phyloP scores from a whole-genome alignment of 179 eudicot species.

The Nepenthes alata region DNA sequence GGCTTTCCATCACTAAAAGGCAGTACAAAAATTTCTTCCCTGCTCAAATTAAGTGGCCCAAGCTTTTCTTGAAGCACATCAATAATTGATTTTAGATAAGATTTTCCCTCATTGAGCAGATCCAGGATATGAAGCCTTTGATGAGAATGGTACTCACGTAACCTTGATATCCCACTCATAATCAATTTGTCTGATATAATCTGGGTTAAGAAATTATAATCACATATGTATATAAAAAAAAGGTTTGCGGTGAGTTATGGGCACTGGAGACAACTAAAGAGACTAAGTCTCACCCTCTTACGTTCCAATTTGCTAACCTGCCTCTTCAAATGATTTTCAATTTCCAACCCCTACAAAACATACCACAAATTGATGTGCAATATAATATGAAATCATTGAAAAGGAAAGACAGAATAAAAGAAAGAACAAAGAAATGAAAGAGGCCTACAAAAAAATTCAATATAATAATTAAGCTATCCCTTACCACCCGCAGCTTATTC shows the following conservation, averaged over 20 bases:
- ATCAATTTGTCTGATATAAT: constrained; percentile 9
- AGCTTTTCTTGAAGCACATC: constrained; percentile 39
- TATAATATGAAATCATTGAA: background rate
- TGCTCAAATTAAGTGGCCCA: constrained; percentile 16
- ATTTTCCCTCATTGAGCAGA: constrained; percentile 51
- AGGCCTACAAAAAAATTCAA: background rate
- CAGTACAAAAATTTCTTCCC: constrained; percentile 14
- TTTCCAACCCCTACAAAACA: constrained; percentile 65
- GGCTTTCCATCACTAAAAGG: constrained; percentile 12
- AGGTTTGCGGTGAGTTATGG: no score
- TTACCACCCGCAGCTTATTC: constrained; percentile 64
- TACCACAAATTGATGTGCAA: constrained; percentile 3
- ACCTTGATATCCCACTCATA: constrained; percentile 37
- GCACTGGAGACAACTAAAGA: no score
- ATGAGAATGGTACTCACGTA: constrained; percentile 49
- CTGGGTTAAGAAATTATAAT: background rate
- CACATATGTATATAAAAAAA: no score
- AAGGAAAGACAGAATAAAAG: background rate
- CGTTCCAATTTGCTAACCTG: constrained; percentile 44
- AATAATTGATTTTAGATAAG: constrained; percentile 36
- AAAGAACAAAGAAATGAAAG: background rate
- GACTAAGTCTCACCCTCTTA: constrained; percentile 38
- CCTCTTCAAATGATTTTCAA: constrained; percentile 73
- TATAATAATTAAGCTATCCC: constrained; percentile 7
- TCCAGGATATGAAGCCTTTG: constrained; percentile 32